Conservation (phyloP, 2,329 filamentous ascomycete genomes). For the Fusarium protoensiforme region DNA sequence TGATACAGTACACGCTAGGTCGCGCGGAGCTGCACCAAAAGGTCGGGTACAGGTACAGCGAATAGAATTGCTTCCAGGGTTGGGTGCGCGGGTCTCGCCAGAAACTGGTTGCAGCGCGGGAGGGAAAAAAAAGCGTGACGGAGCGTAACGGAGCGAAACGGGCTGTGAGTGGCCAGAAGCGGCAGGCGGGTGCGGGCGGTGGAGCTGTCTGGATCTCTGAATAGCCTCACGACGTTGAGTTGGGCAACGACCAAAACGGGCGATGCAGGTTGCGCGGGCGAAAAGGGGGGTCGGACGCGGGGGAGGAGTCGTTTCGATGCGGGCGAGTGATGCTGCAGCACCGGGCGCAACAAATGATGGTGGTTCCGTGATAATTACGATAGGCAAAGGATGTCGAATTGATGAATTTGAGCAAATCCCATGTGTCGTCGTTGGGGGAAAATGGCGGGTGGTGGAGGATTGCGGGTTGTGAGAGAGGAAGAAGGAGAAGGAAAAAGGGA, state of each 20-base stretch:
- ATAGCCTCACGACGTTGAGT: conserved; percentile 53
- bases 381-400: conserved; percentile 49
- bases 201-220: conserved; percentile 47
- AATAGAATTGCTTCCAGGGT: conserved; percentile 22
- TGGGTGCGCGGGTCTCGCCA: conserved; percentile 34
- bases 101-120: conserved; percentile 34
- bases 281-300: conserved; percentile 40
- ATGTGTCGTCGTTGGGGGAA: conserved; percentile 49
- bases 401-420: conserved; percentile 54
- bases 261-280: conserved; percentile 9
- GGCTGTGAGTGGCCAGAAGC: conserved; percentile 41
- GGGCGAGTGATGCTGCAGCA: conserved; percentile 44
- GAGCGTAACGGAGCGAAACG: conserved; percentile 35
- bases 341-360: conserved; percentile 49
- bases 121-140: conserved; percentile 19
- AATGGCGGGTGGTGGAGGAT: conserved; percentile 43
- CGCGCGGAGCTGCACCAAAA: conserved; percentile 26
- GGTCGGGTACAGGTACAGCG: conserved; percentile 35
- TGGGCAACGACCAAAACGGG: conserved; percentile 32
- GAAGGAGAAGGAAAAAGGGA: conserved; percentile 38
- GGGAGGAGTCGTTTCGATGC: conserved; percentile 32
- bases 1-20: conserved; percentile 31
- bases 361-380: conserved; percentile 51
- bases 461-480: conserved; percentile 34
- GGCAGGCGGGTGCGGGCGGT: conserved; percentile 35